Evolutionary conservation across 108 stramenopile species (phyloP).

Genomic region (Seminavis robusta): DNA sequence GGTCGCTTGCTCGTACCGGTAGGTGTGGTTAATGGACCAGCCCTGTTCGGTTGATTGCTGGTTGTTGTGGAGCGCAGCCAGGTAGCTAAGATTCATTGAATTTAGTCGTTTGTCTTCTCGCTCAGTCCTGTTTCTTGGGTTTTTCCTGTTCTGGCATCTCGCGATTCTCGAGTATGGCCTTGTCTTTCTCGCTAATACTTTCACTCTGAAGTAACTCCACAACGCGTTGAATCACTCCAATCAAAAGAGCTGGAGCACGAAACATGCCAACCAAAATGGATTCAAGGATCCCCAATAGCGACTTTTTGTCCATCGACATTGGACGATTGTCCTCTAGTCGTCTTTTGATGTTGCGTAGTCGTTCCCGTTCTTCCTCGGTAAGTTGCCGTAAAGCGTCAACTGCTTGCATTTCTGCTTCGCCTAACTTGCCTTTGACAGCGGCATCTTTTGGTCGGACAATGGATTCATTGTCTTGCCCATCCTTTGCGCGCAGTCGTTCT

Average conservation of each 20-base stretch:
- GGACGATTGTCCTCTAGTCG: slow-evolving; percentile 65
- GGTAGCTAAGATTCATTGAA: too few relatives aligned
- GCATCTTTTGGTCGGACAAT: slow-evolving; percentile 74
- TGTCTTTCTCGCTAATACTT: slow-evolving; percentile 27
- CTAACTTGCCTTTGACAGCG: slow-evolving; percentile 50
- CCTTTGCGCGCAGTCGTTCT: slow-evolving; percentile 54
- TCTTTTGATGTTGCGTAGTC: slow-evolving; percentile 51
- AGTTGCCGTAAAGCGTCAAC: slow-evolving; percentile 49
- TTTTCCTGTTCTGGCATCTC: too few relatives aligned
- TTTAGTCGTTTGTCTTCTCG: too few relatives aligned
- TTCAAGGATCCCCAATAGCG: slow-evolving; percentile 60
- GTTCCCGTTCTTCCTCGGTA: slow-evolving; percentile 65
- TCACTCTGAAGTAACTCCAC: slow-evolving; percentile 60
- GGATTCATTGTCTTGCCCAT: slow-evolving; percentile 25
- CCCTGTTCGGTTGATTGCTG: too few relatives aligned
- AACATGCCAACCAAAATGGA: slow-evolving; percentile 66
- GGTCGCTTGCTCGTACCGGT: too few relatives aligned
- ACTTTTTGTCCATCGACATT: slow-evolving; percentile 47
- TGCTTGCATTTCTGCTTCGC: slow-evolving; percentile 64
- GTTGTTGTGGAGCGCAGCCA: too few relatives aligned
- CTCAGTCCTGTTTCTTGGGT: too few relatives aligned
- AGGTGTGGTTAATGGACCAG: too few relatives aligned
- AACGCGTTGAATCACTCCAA: slow-evolving; percentile 55
- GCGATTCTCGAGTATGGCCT: too few relatives aligned
- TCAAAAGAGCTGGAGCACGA: slow-evolving; percentile 54